These are phyloP conservation scores for Dictyophora rubrovolvata DNA, from an alignment of 768 basidiomycete species.

Conservation along the genomic window DNA sequence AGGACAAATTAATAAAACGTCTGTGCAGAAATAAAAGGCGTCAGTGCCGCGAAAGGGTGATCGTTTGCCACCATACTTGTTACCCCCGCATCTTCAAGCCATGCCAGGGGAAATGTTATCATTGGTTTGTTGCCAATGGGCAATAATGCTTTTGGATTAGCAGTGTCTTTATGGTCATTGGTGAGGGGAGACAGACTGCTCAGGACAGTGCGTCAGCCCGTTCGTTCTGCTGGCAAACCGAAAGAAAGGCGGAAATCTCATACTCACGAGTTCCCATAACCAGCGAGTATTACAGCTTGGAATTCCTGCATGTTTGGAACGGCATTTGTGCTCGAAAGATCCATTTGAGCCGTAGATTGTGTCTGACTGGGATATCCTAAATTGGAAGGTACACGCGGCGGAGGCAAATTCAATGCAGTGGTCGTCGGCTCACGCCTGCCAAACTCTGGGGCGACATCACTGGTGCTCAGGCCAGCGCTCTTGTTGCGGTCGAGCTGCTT, in stretches of 20 bases:
- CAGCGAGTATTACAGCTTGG: conserved; percentile 78
- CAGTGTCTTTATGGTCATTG: conserved; percentile 65
- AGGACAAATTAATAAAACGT: conserved; percentile 82
- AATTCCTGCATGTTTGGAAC: conserved; percentile 44
- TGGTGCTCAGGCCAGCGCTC: too few relatives aligned
- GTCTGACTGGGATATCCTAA: neutral
- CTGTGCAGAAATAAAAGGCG: conserved; percentile 27
- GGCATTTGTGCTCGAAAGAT: conserved; percentile 1
- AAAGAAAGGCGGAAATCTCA: conserved; percentile 4
- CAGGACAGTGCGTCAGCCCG: conserved; percentile 13
- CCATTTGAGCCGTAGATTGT: conserved; percentile 1
- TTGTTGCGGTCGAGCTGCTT: neutral
- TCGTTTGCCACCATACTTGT: conserved; percentile 41
- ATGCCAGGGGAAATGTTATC: conserved; percentile 71
- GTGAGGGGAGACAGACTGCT: conserved; percentile 65
- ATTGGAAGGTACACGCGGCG: conserved; percentile 2
- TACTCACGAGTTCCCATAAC: conserved; percentile 83
- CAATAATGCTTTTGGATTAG: conserved; percentile 79
- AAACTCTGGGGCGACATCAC: too few relatives aligned
- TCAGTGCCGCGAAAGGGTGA: neutral
- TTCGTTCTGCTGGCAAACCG: neutral
- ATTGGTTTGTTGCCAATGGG: conserved; percentile 84
- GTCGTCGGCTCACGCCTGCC: too few relatives aligned
- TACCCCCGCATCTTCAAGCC: conserved; percentile 83
- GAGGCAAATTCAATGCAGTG: neutral